Conservation (phyloP, 768 basidiomycete species). For the Mrakia blollopis region DNA sequence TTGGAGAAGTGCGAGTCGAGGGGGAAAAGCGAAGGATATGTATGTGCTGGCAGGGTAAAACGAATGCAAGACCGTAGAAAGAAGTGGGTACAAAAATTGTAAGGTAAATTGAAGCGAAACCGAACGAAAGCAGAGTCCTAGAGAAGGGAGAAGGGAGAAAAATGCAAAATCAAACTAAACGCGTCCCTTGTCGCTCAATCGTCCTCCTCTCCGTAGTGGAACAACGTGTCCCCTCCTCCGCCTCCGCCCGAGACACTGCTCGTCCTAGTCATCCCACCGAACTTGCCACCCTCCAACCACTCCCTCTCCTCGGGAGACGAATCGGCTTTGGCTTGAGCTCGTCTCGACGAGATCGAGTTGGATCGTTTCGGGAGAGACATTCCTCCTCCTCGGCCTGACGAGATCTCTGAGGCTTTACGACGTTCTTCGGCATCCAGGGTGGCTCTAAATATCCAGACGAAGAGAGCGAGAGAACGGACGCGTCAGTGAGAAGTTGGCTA, state of each 20-base stretch:
- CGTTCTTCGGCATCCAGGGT: slow-evolving; percentile 17
- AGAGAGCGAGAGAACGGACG: background rate
- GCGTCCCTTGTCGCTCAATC: background rate
- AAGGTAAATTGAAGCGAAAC: too few species aligned
- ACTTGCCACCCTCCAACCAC: background rate
- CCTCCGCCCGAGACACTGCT: background rate
- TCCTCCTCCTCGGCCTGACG: slow-evolving; percentile 7
- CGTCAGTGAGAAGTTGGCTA: too few species aligned
- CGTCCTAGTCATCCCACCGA: background rate
- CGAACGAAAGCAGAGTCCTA: too few species aligned
- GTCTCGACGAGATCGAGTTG: background rate
- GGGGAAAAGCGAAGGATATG: too few species aligned
- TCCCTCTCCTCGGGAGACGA: slow-evolving; percentile 9
- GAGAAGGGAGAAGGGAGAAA: too few species aligned
- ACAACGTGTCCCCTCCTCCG: background rate
- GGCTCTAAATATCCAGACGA: background rate
- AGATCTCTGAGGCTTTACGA: slow-evolving; percentile 17
- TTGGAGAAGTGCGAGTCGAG: too few species aligned
- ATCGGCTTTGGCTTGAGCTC: background rate
- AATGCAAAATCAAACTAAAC: background rate
- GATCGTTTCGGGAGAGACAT: background rate
- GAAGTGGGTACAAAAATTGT: too few species aligned
- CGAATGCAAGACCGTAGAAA: too few species aligned
- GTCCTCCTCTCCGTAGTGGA: background rate
- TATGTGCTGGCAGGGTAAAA: too few species aligned